Conservation (phyloP, 2,329 filamentous ascomycete genomes). For the Byssoonygena ceratinophila region DNA sequence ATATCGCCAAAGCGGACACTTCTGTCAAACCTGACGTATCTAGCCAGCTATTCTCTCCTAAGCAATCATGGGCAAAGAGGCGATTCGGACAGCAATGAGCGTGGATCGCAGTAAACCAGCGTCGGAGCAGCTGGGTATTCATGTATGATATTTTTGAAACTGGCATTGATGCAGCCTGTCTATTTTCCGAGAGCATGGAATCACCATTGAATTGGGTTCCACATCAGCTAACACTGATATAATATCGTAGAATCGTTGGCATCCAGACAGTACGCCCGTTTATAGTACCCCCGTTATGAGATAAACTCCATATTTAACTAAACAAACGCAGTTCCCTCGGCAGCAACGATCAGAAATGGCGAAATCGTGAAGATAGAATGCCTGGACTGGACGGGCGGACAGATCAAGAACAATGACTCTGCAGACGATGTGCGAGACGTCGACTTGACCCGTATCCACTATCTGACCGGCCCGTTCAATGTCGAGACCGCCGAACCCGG, state of each 20-base stretch:
- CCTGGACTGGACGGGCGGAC: conserved; percentile 66
- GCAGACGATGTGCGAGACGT: conserved; percentile 82
- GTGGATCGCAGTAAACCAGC: conserved; percentile 64
- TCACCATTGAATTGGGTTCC: conserved; percentile 1
- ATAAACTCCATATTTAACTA: not conserved
- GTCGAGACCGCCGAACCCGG: conserved; percentile 75
- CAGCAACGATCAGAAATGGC: conserved; percentile 62
- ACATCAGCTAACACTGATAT: not conserved
- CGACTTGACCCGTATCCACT: conserved; percentile 75
- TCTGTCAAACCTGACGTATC: not conserved
- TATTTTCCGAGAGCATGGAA: not conserved
- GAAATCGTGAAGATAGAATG: conserved; percentile 93
- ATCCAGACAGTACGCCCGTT: conserved; percentile 61
- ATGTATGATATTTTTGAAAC: conserved; percentile 44
- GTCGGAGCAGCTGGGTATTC: conserved; percentile 56
- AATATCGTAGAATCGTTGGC: conserved; percentile 66
- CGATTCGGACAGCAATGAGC: conserved; percentile 60
- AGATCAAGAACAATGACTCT: conserved; percentile 78
- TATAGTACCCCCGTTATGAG: not conserved
- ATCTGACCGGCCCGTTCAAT: conserved; percentile 81
- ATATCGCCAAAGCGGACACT: not conserved
- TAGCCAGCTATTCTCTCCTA: no score
- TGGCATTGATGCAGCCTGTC: not conserved
- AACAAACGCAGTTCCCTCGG: conserved; percentile 55
- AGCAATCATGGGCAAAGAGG: conserved; percentile 29